A percentile compares a stretch with the other conserved stretches of the same genome.
Conservation (phyloP, 768 basidiomycete genomes). For the Cystofilobasidium macerans region DNA sequence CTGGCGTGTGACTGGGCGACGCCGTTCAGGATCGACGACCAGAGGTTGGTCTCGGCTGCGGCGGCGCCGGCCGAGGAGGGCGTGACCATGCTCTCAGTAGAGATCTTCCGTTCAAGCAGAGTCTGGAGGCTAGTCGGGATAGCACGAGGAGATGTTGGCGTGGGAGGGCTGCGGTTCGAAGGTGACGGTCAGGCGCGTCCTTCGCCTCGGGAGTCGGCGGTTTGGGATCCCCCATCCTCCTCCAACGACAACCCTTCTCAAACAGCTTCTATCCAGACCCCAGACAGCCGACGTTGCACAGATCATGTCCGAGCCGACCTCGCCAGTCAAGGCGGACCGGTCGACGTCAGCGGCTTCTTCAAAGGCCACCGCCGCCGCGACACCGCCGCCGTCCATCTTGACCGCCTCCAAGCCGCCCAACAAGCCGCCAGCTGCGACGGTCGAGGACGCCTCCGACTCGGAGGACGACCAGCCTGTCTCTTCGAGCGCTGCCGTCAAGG, state of each 20-base stretch:
- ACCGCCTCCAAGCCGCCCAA: not conserved
- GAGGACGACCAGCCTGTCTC: not conserved
- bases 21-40: constrained; percentile 84
- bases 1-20: constrained; percentile 38
- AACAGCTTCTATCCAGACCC: too few relatives aligned
- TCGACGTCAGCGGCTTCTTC: not conserved
- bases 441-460: constrained; percentile 19
- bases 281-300: too few relatives aligned
- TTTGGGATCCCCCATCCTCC: too few relatives aligned
- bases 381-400: not conserved
- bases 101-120: too few relatives aligned
- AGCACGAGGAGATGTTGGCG: too few relatives aligned
- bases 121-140: too few relatives aligned
- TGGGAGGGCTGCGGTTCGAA: too few relatives aligned
- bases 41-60: constrained; percentile 48
- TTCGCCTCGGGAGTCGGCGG: too few relatives aligned
- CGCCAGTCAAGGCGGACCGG: too few relatives aligned
- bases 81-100: not conserved
- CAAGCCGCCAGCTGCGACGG: constrained; percentile 14
- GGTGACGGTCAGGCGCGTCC: too few relatives aligned
- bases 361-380: not conserved
- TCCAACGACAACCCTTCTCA: too few relatives aligned
- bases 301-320: too few relatives aligned
- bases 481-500: not conserved
- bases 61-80: not conserved